These are phyloP conservation scores for Copromyces sp. DNA, from an alignment of 495 filamentous ascomycete species.

Conservation along the genomic window DNA sequence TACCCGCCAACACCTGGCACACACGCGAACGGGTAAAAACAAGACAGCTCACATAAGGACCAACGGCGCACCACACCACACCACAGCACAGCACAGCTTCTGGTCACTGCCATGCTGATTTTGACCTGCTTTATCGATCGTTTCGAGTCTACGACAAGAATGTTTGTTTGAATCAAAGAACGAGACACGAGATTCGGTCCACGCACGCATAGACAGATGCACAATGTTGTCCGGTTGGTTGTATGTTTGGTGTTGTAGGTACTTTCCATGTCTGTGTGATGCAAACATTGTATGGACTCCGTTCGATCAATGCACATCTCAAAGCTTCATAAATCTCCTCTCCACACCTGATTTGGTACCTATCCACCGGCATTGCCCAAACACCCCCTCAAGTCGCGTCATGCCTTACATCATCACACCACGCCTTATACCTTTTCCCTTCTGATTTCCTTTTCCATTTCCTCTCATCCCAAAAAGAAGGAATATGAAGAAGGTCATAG, in stretches of 20 bases:
- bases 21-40: too few species aligned
- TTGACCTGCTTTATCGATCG: too few species aligned
- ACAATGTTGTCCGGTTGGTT: background rate
- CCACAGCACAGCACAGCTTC: too few species aligned
- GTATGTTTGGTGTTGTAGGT: background rate
- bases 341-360: background rate
- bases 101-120: too few species aligned
- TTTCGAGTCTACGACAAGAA: too few species aligned
- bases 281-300: background rate
- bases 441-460: background rate
- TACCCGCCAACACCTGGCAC: too few species aligned
- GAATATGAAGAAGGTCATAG: background rate
- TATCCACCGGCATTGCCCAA: background rate
- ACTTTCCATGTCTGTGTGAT: background rate
- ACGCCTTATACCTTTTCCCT: background rate
- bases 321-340: background rate
- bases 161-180: too few species aligned
- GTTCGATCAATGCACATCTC: background rate
- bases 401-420: background rate
- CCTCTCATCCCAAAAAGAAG: background rate
- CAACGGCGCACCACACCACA: too few species aligned
- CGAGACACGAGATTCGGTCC: too few species aligned
- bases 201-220: too few species aligned
- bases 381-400: background rate
- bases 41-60: too few species aligned